Percentiles rank a stretch among this genome's conserved stretches.
phyloP scores from a whole-genome alignment of 1,284 basidiomycete genomes.

The Laetiporus sulphureus region DNA sequence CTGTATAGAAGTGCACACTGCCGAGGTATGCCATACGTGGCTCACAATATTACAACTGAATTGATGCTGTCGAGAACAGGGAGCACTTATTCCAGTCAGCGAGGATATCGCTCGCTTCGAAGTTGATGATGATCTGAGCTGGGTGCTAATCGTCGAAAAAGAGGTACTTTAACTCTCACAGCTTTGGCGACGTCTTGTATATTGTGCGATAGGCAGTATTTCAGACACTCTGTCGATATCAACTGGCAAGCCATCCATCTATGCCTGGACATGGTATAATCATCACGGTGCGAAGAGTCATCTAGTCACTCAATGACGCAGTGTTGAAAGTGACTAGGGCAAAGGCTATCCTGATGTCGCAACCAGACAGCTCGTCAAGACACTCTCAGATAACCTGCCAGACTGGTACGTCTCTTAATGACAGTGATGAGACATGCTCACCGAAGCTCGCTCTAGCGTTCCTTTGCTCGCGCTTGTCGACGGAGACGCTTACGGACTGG shows the following conservation, averaged over 20 bases:
- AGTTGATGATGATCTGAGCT: conserved; percentile 46
- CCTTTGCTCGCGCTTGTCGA: conserved; percentile 80
- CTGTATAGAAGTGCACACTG: conserved; percentile 40
- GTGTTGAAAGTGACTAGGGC: conserved; percentile 53
- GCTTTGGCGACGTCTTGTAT: no score
- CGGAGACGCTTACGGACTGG: conserved; percentile 84
- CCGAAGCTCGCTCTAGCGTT: conserved; percentile 37
- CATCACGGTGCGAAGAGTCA: conserved; percentile 47
- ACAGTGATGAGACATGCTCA: conserved; percentile 1
- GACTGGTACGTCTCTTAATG: conserved; percentile 26
- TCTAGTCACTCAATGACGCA: background rate
- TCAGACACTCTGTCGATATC: conserved; percentile 64
- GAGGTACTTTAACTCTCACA: conserved; percentile 54
- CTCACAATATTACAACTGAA: background rate
- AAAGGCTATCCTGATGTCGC: conserved; percentile 93
- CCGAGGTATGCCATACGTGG: conserved; percentile 47
- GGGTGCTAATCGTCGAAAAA: conserved; percentile 88
- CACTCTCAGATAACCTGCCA: conserved; percentile 62
- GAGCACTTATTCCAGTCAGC: conserved; percentile 66
- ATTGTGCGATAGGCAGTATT: conserved; percentile 81
- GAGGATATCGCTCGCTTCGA: conserved; percentile 63
- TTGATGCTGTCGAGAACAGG: conserved; percentile 34
- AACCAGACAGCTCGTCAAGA: conserved; percentile 75
- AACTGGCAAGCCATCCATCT: conserved; percentile 39
- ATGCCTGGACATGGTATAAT: conserved; percentile 59